These are phyloP conservation scores for Nematodospora anomalae DNA, from an alignment of 1,139 yeast species.

Conservation along the genomic window DNA sequence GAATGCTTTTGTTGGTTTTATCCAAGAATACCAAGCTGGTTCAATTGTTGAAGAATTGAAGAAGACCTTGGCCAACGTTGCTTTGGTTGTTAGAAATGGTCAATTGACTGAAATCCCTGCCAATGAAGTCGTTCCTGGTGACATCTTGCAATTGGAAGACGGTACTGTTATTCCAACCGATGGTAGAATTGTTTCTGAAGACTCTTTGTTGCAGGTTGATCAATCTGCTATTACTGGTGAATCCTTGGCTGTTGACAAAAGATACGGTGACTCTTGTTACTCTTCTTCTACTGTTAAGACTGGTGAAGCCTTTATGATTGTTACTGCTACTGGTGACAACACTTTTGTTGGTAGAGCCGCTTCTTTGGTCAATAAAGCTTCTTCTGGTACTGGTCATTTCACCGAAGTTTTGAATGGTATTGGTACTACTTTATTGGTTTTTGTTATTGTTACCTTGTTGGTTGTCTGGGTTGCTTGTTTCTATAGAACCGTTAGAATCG, in stretches of 20 bases:
- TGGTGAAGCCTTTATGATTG: conserved; percentile 96
- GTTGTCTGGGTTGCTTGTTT: conserved; percentile 93
- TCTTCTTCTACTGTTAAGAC: conserved; percentile 96
- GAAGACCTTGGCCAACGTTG: conserved; percentile 89
- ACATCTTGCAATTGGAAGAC: conserved; percentile 86
- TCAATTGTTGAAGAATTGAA: conserved; percentile 93
- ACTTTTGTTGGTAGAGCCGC: conserved; percentile 97
- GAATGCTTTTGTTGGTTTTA: conserved; percentile 94
- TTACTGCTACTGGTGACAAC: conserved; percentile 92
- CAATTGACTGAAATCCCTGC: conserved; percentile 70
- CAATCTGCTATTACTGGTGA: conserved; percentile 99
- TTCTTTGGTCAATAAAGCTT: conserved; percentile 92
- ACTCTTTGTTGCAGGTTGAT: conserved; percentile 87
- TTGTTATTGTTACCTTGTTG: conserved; percentile 84
- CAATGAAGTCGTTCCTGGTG: conserved; percentile 91
- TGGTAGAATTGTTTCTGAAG: conserved; percentile 90
- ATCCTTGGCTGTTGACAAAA: conserved; percentile 94
- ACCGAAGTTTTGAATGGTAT: conserved; percentile 98
- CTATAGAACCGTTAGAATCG: conserved; percentile 91
- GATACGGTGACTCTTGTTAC: conserved; percentile 82
- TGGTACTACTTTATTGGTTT: conserved; percentile 87
- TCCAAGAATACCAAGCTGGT: conserved; percentile 97
- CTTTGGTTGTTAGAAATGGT: conserved; percentile 85
- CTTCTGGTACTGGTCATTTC: conserved; percentile 93
- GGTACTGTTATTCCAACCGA: conserved; percentile 96